Base-by-base conservation (phyloP, 176 grass and related monocot genomes). In the Chloris gayana region DNA sequence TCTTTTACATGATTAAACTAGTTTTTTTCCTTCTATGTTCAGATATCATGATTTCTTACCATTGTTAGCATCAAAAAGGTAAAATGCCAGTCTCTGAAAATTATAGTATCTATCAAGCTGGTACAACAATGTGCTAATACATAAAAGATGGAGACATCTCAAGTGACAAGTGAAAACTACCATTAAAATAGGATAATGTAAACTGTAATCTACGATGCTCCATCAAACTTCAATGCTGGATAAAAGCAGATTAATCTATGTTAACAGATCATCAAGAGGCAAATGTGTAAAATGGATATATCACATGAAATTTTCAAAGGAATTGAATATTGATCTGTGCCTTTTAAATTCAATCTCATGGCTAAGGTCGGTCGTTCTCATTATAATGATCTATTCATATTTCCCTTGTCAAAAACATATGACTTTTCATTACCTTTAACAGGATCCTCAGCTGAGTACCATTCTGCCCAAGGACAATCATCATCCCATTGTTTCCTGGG, bases 401-500 rank as follows among this genome's bases (percentile, higher is more conserved):
- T 35, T 79, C 53, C 31, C 34, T 49, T 15, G 21, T 63, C 71
- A 24, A 87, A 49, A 41, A 37, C 29, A 61, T 21, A 80, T 53
- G 38, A 66, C 22, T 47, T 22, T 22, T 4, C 62, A 39, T 57
- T 87, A 98, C 95, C 95, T 98, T 80, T 93, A 44, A 95, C 78
- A 91, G 92, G 95, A 92, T 98, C 92, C 88, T 95, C 95, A 72
- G 95, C 95, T 72, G 95, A 98, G 83, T 95, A 98, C 95, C 95
- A 98, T 81, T 95, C 92, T 85, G 95, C 85, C 95, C 95, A 98
- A 80, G 95, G 86, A 42, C 95, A 98, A 81, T 87, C 95, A 89
- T 93, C 92, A 58, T 98, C 95, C 95, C 95, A 98, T 79, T 91
- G 88, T 75, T 89, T 91, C 77, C 69, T 94, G 27, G 87, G 81